A percentile compares a stretch with the other conserved stretches of the same genome.
Conservation (phyloP, 805 yeast species). For the Ogataea polymorpha region DNA sequence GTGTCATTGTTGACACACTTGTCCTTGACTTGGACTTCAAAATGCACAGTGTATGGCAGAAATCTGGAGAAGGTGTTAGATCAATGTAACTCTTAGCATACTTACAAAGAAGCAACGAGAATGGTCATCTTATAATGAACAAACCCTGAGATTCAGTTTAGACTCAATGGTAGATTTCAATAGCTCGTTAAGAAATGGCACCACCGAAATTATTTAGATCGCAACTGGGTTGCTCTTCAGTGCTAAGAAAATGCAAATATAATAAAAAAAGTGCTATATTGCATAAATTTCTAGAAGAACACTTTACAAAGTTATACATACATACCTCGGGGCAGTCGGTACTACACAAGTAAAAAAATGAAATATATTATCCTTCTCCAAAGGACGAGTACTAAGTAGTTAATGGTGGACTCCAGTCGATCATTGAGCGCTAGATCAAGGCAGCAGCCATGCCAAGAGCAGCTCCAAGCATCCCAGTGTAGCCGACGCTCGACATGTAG, state of each 20-base stretch:
- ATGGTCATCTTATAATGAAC: conserved; percentile 48
- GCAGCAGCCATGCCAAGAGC: conserved; percentile 25
- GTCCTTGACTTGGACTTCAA: conserved; percentile 38
- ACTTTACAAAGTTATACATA: background rate
- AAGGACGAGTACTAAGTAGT: conserved; percentile 1
- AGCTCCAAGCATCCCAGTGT: conserved; percentile 21
- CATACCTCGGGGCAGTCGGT: background rate
- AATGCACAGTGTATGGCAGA: conserved; percentile 74
- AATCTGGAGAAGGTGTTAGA: conserved; percentile 36
- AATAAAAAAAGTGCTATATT: background rate
- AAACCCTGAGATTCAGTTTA: background rate
- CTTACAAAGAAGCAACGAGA: conserved; percentile 67
- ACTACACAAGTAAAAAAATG: conserved; percentile 6
- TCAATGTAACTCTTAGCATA: conserved; percentile 17
- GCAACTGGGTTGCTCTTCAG: no score
- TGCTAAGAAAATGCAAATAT: no score
- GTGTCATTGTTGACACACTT: conserved; percentile 12
- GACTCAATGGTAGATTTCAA: background rate
- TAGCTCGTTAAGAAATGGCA: background rate
- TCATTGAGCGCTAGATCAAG: conserved; percentile 14
- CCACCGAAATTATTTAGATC: no score
- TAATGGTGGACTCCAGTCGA: background rate
- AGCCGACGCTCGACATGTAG: conserved; percentile 12
- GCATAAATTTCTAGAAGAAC: conserved; percentile 1
- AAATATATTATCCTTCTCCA: conserved; percentile 13